Conservation (phyloP, 495 filamentous ascomycete genomes). For the Podospora bellae-mahoneyi region DNA sequence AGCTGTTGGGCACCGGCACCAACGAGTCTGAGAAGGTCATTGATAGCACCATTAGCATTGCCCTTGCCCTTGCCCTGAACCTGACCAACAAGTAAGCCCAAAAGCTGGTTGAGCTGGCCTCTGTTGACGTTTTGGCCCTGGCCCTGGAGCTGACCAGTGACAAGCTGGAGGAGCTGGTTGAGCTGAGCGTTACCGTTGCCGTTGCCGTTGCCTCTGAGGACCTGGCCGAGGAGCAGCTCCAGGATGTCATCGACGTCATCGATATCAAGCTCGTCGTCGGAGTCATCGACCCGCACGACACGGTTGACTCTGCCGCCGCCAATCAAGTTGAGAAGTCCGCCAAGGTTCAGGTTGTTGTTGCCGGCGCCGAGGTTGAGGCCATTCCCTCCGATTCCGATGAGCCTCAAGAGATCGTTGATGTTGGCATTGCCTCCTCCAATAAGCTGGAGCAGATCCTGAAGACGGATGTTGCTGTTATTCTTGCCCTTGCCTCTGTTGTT, state of each 20-base stretch:
- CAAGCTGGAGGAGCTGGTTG: slow-evolving; percentile 1
- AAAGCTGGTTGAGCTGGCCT: background rate
- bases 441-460: background rate
- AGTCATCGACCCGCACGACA: background rate
- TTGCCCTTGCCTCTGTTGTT: background rate
- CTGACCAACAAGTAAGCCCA: background rate
- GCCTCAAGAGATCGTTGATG: background rate
- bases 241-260: background rate
- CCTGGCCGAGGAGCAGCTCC: background rate
- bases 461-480: background rate
- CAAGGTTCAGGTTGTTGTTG: background rate
- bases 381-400: background rate
- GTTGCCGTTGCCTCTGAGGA: background rate
- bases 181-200: background rate
- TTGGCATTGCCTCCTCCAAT: slow-evolving; percentile 4
- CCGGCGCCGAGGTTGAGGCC: background rate
- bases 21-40: background rate
- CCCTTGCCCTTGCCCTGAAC: background rate
- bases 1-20: background rate
- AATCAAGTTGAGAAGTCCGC: background rate
- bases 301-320: background rate
- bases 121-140: background rate
- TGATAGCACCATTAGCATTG: background rate
- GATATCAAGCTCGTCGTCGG: background rate
- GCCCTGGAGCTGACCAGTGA: background rate